phyloP scores from a whole-genome alignment of 805 yeast genomes.

The Vanderwaltozyma yarrowii region DNA sequence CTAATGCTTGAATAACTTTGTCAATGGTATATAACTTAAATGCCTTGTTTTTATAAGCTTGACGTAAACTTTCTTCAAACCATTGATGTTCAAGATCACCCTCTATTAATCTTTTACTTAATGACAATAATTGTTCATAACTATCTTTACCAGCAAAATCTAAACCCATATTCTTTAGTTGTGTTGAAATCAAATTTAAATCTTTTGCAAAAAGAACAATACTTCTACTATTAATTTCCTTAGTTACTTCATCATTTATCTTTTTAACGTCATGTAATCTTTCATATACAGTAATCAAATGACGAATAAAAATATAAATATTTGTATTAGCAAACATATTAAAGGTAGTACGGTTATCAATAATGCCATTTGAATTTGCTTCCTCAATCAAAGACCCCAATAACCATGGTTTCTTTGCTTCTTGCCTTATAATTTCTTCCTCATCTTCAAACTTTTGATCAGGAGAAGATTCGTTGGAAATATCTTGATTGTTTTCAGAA shows the following conservation, averaged over 20 bases:
- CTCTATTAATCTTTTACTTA: constrained; percentile 70
- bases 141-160: constrained; percentile 59
- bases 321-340: constrained; percentile 84
- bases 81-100: constrained; percentile 88
- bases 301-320: constrained; percentile 82
- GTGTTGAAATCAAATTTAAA: constrained; percentile 69
- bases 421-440: constrained; percentile 21
- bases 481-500: constrained; percentile 13
- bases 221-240: constrained; percentile 55
- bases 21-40: constrained; percentile 88
- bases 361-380: constrained; percentile 22
- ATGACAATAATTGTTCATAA: constrained; percentile 65
- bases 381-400: constrained; percentile 26
- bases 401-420: constrained; percentile 28
- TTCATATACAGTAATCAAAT: constrained; percentile 68
- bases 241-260: constrained; percentile 58
- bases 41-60: constrained; percentile 88
- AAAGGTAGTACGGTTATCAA: constrained; percentile 40
- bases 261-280: constrained; percentile 70
- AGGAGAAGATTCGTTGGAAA: constrained; percentile 13
- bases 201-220: constrained; percentile 77
- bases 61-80: constrained; percentile 93
- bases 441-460: constrained; percentile 25
- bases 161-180: constrained; percentile 71
- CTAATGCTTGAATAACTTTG: constrained; percentile 73